These are phyloP conservation scores for Plectosphaerella cucumerina DNA, from an alignment of 2,329 filamentous ascomycete species.

Conservation along the genomic window DNA sequence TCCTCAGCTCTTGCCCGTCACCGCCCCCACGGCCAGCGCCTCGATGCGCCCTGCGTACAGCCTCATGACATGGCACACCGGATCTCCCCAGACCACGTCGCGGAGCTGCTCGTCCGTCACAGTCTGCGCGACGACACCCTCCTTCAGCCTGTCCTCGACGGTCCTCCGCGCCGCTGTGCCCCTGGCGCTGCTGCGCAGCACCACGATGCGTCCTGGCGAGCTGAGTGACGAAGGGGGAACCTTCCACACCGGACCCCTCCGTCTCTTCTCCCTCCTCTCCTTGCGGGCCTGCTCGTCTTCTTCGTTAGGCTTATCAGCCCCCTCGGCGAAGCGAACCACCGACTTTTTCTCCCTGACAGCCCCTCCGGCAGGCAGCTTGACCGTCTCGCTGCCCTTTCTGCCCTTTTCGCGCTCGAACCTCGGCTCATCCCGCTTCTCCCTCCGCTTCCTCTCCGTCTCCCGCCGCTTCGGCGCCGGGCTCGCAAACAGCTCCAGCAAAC, in stretches of 20 bases:
- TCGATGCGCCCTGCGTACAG: constrained; percentile 72
- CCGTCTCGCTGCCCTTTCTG: constrained; percentile 9
- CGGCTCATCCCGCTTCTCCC: neutral
- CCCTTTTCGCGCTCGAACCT: constrained; percentile 4
- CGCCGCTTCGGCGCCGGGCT: constrained; percentile 46
- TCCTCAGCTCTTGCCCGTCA: constrained; percentile 37
- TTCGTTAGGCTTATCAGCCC: neutral
- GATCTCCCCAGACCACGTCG: constrained; percentile 75
- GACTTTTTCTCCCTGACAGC: neutral
- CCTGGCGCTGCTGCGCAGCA: constrained; percentile 52
- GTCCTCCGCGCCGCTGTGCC: constrained; percentile 40
- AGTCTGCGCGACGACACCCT: constrained; percentile 65
- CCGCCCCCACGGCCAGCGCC: constrained; percentile 63
- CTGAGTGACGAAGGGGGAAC: constrained; percentile 64
- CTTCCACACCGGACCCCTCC: constrained; percentile 45
- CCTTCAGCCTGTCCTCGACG: constrained; percentile 43
- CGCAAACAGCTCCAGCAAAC: constrained; percentile 66
- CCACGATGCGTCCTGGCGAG: constrained; percentile 64
- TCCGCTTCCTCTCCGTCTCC: neutral
- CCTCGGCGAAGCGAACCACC: neutral
- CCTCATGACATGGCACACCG: constrained; percentile 74
- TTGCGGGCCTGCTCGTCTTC: constrained; percentile 3
- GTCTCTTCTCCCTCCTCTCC: constrained; percentile 21
- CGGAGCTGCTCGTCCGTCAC: constrained; percentile 65
- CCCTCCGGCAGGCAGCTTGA: constrained; percentile 2